A percentile compares a stretch with the other conserved stretches of the same genome.
Evolutionary conservation across 345 rosid species (phyloP).

Genomic region (Eucalyptus cloeziana): DNA sequence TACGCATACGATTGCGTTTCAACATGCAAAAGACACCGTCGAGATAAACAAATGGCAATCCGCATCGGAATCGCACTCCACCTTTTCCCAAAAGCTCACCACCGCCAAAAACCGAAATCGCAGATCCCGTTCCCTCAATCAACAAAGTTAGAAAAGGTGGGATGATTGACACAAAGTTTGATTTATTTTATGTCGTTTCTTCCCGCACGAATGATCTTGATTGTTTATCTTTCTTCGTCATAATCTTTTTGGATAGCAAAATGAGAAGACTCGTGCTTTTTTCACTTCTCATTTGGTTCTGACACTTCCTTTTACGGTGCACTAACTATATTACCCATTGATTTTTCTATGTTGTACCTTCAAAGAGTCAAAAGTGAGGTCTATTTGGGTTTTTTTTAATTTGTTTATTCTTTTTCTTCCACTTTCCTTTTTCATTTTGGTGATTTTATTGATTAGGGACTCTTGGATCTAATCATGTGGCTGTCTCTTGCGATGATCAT

Average conservation of each 20-base stretch:
- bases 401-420: not conserved
- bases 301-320: not conserved
- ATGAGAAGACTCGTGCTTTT: too few species aligned
- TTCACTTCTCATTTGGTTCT: not conserved
- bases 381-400: too few species aligned
- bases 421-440: not conserved
- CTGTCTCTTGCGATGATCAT: accelerated
- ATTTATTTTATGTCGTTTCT: not conserved
- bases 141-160: not conserved
- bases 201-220: not conserved
- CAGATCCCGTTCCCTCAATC: not conserved
- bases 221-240: not conserved
- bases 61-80: not conserved
- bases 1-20: not conserved
- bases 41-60: not conserved
- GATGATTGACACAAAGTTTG: not conserved
- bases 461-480: accelerated
- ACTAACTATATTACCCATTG: too few species aligned
- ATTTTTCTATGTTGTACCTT: accelerated
- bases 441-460: too few species aligned
- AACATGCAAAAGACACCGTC: not conserved
- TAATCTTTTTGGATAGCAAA: too few species aligned
- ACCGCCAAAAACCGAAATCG: not conserved
- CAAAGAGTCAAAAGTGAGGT: not conserved
- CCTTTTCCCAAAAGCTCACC: not conserved